Evolutionary conservation across 495 filamentous ascomycete genomes (phyloP).

Genomic region (Achaetomiella virescens): DNA sequence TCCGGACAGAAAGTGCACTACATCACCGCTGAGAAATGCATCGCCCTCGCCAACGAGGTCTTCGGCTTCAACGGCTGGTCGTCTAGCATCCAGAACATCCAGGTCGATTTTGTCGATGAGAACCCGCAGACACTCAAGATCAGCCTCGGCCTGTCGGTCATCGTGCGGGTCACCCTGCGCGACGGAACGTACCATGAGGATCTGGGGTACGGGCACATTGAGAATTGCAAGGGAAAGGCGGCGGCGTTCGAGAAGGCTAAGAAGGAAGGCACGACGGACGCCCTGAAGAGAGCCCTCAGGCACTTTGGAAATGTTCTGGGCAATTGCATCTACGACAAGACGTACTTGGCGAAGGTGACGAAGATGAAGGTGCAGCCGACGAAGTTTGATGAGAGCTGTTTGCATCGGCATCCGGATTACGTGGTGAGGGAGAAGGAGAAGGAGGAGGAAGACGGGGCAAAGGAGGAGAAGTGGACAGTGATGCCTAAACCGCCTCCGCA

Average conservation of each 20-base stretch:
- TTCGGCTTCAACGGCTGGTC: constrained; percentile 99
- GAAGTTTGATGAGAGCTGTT: constrained; percentile 65
- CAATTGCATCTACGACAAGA: constrained; percentile 96
- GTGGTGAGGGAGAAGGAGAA: constrained; percentile 52
- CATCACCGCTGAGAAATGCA: constrained; percentile 85
- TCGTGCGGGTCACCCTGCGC: constrained; percentile 78
- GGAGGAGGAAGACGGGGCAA: constrained; percentile 36
- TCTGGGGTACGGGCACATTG: constrained; percentile 89
- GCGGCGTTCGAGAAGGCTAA: constrained; percentile 95
- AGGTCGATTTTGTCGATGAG: constrained; percentile 80
- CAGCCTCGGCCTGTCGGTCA: constrained; percentile 76
- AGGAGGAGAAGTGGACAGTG: constrained; percentile 12
- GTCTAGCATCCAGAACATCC: constrained; percentile 76
- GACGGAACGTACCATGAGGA: constrained; percentile 97
- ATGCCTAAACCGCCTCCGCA: constrained; percentile 26
- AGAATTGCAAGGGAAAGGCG: constrained; percentile 91
- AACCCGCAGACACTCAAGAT: constrained; percentile 57
- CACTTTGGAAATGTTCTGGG: constrained; percentile 95
- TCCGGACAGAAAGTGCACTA: constrained; percentile 84
- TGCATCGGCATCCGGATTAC: constrained; percentile 75
- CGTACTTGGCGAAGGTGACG: constrained; percentile 76
- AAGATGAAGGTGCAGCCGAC: constrained; percentile 66
- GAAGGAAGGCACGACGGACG: constrained; percentile 95
- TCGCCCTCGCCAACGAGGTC: constrained; percentile 92
- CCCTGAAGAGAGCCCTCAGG: constrained; percentile 77